Evolutionary conservation across 2,329 filamentous ascomycete genomes (phyloP).

Genomic region (Colletotrichum sojae): DNA sequence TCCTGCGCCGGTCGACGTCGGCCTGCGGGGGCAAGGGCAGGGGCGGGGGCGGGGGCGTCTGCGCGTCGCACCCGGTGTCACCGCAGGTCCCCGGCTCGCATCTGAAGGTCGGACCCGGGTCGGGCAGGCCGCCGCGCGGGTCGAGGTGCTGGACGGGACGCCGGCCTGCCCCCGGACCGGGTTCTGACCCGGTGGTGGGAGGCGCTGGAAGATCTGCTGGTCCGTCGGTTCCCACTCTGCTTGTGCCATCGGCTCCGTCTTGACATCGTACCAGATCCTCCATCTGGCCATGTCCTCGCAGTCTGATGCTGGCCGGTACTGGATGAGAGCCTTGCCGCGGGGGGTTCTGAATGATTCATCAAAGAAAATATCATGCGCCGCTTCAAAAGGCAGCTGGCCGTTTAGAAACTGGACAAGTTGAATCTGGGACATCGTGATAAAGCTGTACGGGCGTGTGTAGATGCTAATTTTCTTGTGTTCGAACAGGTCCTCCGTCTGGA

Average conservation of each 20-base stretch:
- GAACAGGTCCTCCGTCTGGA: no score
- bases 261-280: conserved; percentile 6
- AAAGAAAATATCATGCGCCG: neutral
- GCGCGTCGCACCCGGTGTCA: neutral
- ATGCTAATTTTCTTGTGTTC: no score
- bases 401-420: no score
- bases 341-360: neutral
- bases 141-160: neutral
- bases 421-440: no score
- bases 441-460: no score
- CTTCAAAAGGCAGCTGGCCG: no score
- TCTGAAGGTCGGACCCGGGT: neutral
- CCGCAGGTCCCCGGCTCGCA: neutral
- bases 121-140: neutral
- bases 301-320: conserved; percentile 14
- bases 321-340: conserved; percentile 6
- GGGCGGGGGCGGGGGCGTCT: neutral
- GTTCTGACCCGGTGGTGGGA: neutral
- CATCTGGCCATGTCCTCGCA: conserved; percentile 4
- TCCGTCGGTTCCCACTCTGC: neutral
- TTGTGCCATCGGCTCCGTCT: neutral
- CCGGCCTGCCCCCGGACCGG: neutral
- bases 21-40: neutral
- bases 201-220: neutral
- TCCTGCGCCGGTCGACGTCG: neutral